A percentile compares a stretch with the other conserved stretches of the same genome.
These are phyloP conservation scores for Fraxinus baroniana DNA, from an alignment of 305 asterid genomes.

Conservation along the genomic window DNA sequence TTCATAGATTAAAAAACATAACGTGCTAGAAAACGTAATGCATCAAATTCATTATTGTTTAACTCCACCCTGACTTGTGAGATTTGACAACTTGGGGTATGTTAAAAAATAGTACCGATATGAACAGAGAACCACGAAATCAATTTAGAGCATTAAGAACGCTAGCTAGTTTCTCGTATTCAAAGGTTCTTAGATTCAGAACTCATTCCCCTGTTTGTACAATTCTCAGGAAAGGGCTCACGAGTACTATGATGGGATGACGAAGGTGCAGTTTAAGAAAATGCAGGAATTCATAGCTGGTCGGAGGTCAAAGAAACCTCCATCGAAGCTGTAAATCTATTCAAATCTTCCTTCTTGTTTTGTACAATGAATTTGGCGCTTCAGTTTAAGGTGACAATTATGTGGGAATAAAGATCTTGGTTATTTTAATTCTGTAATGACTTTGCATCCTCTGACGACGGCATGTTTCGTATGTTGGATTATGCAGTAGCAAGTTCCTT, in stretches of 20 bases:
- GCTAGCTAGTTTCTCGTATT: neutral
- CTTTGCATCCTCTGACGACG: neutral
- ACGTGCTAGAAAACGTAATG: neutral
- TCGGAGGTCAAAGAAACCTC: conserved; percentile 59
- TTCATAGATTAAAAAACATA: neutral
- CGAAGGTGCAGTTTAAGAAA: conserved; percentile 78
- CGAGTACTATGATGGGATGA: conserved; percentile 77
- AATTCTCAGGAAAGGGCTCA: conserved; percentile 79
- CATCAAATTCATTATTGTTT: neutral
- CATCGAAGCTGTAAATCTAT: conserved; percentile 56
- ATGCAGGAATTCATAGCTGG: conserved; percentile 88
- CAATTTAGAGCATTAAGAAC: neutral
- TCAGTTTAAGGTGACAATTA: neutral
- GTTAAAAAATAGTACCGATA: neutral
- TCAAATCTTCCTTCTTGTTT: neutral
- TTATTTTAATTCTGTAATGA: neutral
- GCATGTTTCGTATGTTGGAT: neutral
- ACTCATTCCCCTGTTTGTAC: neutral
- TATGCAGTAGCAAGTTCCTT: neutral
- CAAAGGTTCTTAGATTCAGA: neutral
- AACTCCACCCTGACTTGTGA: neutral
- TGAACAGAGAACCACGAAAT: neutral
- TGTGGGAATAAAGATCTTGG: neutral
- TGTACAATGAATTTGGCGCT: conserved; percentile 10
- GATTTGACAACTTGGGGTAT: neutral